Conservation (phyloP, 108 stramenopile species). For the Conticribra guillardii region DNA sequence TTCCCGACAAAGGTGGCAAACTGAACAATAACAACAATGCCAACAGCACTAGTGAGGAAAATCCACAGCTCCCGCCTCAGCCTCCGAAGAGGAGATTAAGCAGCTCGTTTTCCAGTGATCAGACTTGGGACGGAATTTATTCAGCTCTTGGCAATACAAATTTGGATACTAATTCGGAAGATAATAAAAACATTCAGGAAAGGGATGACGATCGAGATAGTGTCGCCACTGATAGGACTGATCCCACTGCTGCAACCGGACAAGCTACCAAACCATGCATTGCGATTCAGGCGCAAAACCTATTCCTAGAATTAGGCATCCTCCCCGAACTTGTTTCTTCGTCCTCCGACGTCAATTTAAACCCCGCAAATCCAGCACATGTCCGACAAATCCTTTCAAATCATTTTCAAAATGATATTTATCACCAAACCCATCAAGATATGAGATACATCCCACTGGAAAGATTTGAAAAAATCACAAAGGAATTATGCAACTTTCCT, state of each 20-base stretch:
- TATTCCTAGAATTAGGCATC: conserved; percentile 46
- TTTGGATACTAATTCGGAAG: background rate
- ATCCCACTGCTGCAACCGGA: conserved; percentile 6
- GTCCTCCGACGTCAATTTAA: background rate
- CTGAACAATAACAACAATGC: background rate
- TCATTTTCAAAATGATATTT: conserved; percentile 9
- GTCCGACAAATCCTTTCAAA: background rate
- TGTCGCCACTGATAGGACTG: conserved; percentile 5
- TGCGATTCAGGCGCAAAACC: conserved; percentile 17
- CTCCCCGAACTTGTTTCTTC: background rate
- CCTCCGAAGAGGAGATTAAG: conserved; percentile 30
- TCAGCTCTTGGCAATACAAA: background rate
- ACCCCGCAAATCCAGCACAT: background rate
- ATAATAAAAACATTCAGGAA: background rate
- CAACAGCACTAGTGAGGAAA: conserved; percentile 1
- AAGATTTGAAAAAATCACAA: conserved; percentile 89
- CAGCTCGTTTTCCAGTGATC: conserved; percentile 43
- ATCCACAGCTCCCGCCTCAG: conserved; percentile 23
- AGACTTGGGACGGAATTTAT: conserved; percentile 52
- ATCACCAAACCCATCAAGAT: conserved; percentile 34
- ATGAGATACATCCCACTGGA: conserved; percentile 58
- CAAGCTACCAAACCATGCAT: conserved; percentile 25
- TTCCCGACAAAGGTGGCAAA: background rate
- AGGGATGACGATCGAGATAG: conserved; percentile 11
- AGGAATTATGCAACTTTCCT: conserved; percentile 91